A percentile compares a stretch with the other conserved stretches of the same genome.
Evolutionary conservation across 345 rosid genomes (phyloP).

Genomic region (Lumnitzera racemosa): DNA sequence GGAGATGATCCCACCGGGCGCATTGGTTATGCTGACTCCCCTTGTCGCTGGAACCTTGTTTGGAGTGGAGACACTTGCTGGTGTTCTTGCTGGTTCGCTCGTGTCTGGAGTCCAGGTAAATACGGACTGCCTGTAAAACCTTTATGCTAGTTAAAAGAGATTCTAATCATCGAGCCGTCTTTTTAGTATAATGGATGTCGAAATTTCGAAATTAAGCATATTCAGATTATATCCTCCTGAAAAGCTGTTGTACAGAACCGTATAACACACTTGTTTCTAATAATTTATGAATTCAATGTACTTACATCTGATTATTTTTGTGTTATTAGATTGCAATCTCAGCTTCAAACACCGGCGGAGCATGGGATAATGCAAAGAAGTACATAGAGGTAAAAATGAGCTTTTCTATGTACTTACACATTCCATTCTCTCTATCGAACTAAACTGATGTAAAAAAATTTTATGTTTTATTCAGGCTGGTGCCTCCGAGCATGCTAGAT

Average conservation of each 20-base stretch:
- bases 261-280: too few species aligned
- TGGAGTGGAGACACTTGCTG: constrained; percentile 62
- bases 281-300: too few species aligned
- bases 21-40: constrained; percentile 64
- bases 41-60: constrained; percentile 51
- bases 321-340: constrained; percentile 50
- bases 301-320: neutral
- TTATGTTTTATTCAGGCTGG: constrained; percentile 33
- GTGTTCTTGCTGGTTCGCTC: constrained; percentile 67
- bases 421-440: neutral
- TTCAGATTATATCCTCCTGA: too few species aligned
- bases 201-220: too few species aligned
- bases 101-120: constrained; percentile 63
- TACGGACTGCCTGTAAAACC: neutral
- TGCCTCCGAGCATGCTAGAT: constrained; percentile 45
- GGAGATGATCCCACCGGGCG: constrained; percentile 75
- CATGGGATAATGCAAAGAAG: constrained; percentile 72
- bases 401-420: neutral
- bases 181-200: too few species aligned
- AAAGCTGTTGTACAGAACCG: too few species aligned
- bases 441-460: neutral
- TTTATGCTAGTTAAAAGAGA: too few species aligned
- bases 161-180: too few species aligned
- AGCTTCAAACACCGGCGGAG: constrained; percentile 73
- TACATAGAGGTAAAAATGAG: constrained; percentile 47